Evolutionary conservation across 2,329 filamentous ascomycete genomes (phyloP), one percentile per base, ranked within the genome.

Genomic region (Fusarium tupiense): DNA sequence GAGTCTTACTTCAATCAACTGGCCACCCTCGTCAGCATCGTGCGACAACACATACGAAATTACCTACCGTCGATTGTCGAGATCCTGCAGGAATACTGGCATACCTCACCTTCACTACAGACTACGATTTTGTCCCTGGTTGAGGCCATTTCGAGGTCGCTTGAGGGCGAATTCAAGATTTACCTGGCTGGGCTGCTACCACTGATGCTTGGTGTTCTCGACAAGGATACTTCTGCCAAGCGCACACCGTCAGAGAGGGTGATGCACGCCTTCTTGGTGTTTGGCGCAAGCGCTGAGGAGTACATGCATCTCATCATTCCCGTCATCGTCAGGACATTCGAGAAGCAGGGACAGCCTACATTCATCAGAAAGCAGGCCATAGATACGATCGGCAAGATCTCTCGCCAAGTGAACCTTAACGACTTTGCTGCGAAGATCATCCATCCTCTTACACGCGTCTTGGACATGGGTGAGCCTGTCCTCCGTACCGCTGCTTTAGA

Each of bases 301-400:
- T 99, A 99, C 82, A 99, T 99, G 96, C 96, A 99, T 81, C 88
- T 99, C 60, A 98, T 99, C 75, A 94, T 99, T 59, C 96, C 96
- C 0, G 94, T 97, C 41, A 95, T 99, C 78, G 95, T 99, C 14
- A 91, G 93, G 50, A 93, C 98, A 56, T 98, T 99, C 79, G 96
- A 99, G 81, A 97, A 94, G 79, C 90, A 93, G 38, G 91, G 93
- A 17, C 94, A 97, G 72, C 94, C 95, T 13, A 86, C 90, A 3
- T 92, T 92, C 67, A 90, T 98, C 54, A 90, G 94, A 61, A 97
- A 95, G 82, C 91, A 92, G 31, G 96, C 96, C 1, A 98, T 99
- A 75, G 97, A 99, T 78, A 97, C 95, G 0, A 91, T 99, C 69
- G 96, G 95, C 29, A 96, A 96, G 80, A 91, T 99, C 24, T 98